These are phyloP conservation scores for Daedaleopsis nitida DNA, from an alignment of 768 basidiomycete genomes.

Conservation along the genomic window DNA sequence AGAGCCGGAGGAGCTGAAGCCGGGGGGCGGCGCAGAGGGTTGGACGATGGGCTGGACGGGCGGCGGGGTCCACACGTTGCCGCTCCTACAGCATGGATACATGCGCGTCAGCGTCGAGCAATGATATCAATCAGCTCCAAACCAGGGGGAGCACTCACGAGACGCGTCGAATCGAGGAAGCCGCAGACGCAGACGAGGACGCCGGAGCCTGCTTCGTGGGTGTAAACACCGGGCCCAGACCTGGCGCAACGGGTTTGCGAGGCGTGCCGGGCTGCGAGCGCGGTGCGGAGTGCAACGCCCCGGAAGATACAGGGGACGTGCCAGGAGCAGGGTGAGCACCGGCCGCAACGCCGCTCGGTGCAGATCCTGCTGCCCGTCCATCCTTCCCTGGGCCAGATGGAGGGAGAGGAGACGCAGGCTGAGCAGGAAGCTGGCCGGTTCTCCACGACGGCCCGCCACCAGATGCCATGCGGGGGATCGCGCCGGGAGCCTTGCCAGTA, in stretches of 20 bases:
- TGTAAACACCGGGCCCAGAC: slow-evolving; percentile 65
- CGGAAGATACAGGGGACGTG: background rate
- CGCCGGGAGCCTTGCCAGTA: background rate
- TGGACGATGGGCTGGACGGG: slow-evolving; percentile 50
- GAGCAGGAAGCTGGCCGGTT: slow-evolving; percentile 3
- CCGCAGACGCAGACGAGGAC: slow-evolving; percentile 29
- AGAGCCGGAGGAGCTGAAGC: too few relatives aligned
- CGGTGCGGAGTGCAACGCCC: background rate
- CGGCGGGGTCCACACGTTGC: slow-evolving; percentile 67
- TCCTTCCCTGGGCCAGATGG: slow-evolving; percentile 4
- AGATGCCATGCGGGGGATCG: background rate
- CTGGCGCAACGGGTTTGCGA: slow-evolving; percentile 33
- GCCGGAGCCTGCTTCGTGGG: slow-evolving; percentile 52
- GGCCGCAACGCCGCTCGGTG: background rate
- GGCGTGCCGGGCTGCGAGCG: slow-evolving; percentile 24
- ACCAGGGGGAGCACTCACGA: too few relatives aligned
- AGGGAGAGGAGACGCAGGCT: background rate
- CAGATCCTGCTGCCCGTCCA: background rate
- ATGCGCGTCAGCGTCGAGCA: background rate
- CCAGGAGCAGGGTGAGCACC: background rate
- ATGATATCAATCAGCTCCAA: too few relatives aligned
- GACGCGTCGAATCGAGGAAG: slow-evolving; percentile 41
- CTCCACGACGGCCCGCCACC: slow-evolving; percentile 17
- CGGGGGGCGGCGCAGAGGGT: slow-evolving; percentile 13
- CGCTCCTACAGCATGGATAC: slow-evolving; percentile 33